Evolutionary conservation across 2,329 filamentous ascomycete genomes (phyloP).

Genomic region (Neofusicoccum parvum): DNA sequence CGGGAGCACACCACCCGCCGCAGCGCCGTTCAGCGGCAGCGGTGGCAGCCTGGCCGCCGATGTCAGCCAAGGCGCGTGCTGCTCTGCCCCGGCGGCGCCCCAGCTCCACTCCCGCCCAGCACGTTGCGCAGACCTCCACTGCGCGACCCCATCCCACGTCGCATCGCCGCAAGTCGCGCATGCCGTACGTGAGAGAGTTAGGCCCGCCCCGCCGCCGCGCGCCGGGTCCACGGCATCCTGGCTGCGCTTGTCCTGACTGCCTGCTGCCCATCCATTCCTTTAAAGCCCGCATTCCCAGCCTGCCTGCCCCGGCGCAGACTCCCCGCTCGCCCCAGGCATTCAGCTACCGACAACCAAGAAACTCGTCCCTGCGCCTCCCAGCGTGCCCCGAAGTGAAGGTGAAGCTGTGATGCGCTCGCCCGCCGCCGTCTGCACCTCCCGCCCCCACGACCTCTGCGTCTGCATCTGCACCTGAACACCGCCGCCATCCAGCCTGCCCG

Average conservation of each 20-base stretch:
- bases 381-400: conserved; percentile 15
- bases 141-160: conserved; percentile 15
- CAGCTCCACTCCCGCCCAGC: background rate
- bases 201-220: conserved; percentile 5
- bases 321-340: background rate
- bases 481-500: background rate
- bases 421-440: background rate
- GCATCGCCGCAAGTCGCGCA: background rate
- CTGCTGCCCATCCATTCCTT: background rate
- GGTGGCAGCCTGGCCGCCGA: background rate
- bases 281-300: background rate
- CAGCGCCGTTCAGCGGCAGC: background rate
- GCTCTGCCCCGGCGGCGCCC: background rate
- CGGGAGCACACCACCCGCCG: background rate
- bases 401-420: conserved; percentile 12
- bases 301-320: background rate
- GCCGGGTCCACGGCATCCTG: conserved; percentile 1
- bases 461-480: background rate
- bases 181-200: background rate
- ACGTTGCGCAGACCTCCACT: background rate
- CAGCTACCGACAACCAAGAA: conserved; percentile 11
- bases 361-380: background rate
- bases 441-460: background rate
- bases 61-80: conserved; percentile 1
- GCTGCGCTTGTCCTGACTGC: conserved; percentile 4